Base-by-base conservation (phyloP, 352 stramenopile genomes). In the Aphanomyces astaci region DNA sequence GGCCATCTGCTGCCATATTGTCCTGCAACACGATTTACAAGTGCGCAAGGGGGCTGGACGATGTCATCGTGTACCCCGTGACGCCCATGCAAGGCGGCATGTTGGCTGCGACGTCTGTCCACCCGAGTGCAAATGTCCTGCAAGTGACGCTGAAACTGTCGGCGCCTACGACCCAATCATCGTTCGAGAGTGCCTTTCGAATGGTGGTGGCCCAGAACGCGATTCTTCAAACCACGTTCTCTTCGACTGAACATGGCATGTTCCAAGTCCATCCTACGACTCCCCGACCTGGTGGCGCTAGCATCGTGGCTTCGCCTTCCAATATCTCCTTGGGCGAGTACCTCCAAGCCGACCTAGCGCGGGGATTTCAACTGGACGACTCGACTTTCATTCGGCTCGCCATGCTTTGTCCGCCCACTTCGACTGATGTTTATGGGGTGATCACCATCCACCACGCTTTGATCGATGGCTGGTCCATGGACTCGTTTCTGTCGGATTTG, bases 311-410 rank as follows among this genome's bases (percentile, higher is more conserved):
- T n/a, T n/a, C n/a, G n/a, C 7, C 48, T 55, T n/a, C 7, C n/a
- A 25, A 31, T 24, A 31, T 3, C 10, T 31, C 10, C 10, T 30
- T 55, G n/a, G 48, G 22, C n/a, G n/a, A 55, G 22, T 55, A 55
- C 48, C 27, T 55, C n/a, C n/a, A 55, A 55, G n/a, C n/a, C n/a
- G 48, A 55, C 27, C 48, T 55, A n/a, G 27, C 27, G 48, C n/a
- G 48, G 48, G 48, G 48, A 25, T 55, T 55, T 30, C 13, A 22
- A 11, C 11, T 55, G 10, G 48, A 30, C 48, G n/a, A 55, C 27
- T 15, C n/a, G 10, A 24, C n/a, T 7, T 55, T 55, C 27, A 31
- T 55, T 31, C 48, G 48, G 0, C 22, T 55, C 10, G 48, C 2
- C n/a, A 55, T 55, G 11, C 10, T 55, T 25, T 15, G 10, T 24